Base-by-base conservation (phyloP, 805 yeast species). In the Zygosaccharomyces lentus region DNA sequence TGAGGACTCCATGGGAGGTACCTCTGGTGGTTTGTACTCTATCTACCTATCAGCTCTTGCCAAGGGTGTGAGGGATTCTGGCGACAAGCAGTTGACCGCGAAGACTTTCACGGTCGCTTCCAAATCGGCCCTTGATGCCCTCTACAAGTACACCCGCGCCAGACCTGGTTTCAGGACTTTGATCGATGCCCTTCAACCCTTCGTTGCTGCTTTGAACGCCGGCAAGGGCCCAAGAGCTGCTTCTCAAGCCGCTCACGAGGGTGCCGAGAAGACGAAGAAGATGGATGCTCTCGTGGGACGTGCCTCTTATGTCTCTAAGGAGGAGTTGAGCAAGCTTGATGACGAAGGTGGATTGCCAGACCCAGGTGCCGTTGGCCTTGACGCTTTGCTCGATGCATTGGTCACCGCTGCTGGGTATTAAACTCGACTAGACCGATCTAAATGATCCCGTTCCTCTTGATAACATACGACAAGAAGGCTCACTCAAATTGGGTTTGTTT, bases 1-100 rank as follows among this genome's bases (percentile, higher is more conserved):
- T 30, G 97, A 90, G 63, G 80, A 80, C 46, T 80, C 80, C 12
- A 91, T 91, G 97, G 98, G 97, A 43, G 98, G 98, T 42, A 91
- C 98, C 0, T 86, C 95, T 1, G 98, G 98, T 43, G 97, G 96
- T 1, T 66, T 90, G 30, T 90, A 89, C 66, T 85, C 96, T 2
- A 91, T 90, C 46, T 87, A 73, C 66, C 71, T 91, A 50, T 80
- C 95, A 27, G 87, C 95, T 1, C 74, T 90, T 50, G 84, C 87
- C 1, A 71, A 75, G 30, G 75, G 76, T 9, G 66, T 81, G 23
- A 68, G 64, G 31, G 51, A 59, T 29, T 45, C 38, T 0, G 51
- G 62, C 13, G 35, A 61, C 9, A 49, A 61, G 23, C 54, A 57
- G 5, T 45, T 63, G 8, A 60, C 82, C n/a, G 71, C 82, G 0